A percentile compares a stretch with the other conserved stretches of the same genome.
phyloP scores from a whole-genome alignment of 768 basidiomycete species.

The Epithele typhae region DNA sequence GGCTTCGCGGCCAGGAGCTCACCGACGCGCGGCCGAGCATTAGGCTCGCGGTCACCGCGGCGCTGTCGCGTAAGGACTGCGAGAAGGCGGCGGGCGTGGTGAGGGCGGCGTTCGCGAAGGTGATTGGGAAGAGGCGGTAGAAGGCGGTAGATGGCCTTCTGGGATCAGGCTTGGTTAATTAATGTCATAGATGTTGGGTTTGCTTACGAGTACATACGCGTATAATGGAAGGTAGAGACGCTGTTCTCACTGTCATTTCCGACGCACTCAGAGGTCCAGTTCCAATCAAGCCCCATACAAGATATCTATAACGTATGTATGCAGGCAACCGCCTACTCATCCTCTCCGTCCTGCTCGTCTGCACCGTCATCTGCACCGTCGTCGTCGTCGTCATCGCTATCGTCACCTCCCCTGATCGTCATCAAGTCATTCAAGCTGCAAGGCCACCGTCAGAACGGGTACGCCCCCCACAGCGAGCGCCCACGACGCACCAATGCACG shows the following conservation, averaged over 20 bases:
- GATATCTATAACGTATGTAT: too few species aligned
- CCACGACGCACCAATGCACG: slow-evolving; percentile 61
- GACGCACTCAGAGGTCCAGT: too few species aligned
- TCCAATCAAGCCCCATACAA: too few species aligned
- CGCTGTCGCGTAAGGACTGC: slow-evolving; percentile 82
- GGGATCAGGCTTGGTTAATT: too few species aligned
- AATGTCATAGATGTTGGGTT: too few species aligned
- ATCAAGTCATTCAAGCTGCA: slow-evolving; percentile 71
- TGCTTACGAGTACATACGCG: too few species aligned
- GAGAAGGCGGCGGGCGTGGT: slow-evolving; percentile 82
- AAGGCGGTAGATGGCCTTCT: neutral
- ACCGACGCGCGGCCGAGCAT: slow-evolving; percentile 81
- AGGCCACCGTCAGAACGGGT: slow-evolving; percentile 1
- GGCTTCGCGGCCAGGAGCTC: slow-evolving; percentile 80
- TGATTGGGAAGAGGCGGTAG: slow-evolving; percentile 57
- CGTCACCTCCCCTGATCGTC: slow-evolving; percentile 41
- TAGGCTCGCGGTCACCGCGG: slow-evolving; percentile 75
- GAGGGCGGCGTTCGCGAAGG: slow-evolving; percentile 70
- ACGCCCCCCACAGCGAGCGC: slow-evolving; percentile 5
- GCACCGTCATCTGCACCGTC: neutral
- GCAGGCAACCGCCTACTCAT: neutral
- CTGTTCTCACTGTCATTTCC: too few species aligned
- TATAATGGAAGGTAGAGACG: too few species aligned
- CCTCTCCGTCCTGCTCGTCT: neutral
- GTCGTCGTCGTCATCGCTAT: neutral